These are phyloP conservation scores for Emericellopsis terricola DNA, from an alignment of 495 filamentous ascomycete genomes.

Conservation along the genomic window DNA sequence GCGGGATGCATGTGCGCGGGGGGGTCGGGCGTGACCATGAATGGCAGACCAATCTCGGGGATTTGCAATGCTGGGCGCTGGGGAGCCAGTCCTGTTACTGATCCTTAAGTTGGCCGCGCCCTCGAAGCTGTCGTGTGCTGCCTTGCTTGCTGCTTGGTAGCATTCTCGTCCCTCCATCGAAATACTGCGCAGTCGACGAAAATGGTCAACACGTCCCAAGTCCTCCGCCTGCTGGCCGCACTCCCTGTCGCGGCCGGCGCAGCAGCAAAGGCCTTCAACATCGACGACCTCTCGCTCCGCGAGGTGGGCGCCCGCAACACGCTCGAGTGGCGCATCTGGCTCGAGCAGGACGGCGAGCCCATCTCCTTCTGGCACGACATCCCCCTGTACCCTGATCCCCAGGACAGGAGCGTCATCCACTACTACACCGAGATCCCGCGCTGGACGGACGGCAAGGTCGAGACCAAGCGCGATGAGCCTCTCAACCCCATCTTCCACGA, in stretches of 20 bases:
- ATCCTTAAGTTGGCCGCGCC: no score
- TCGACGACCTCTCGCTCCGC: background rate
- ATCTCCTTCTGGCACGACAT: conserved; percentile 15
- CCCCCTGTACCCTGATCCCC: conserved; percentile 8
- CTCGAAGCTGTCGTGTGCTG: no score
- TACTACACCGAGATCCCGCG: background rate
- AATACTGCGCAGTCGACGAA: no score
- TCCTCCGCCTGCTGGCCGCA: background rate
- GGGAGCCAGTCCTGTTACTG: no score
- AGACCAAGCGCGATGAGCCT: conserved; percentile 1
- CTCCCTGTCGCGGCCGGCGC: background rate
- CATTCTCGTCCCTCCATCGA: no score
- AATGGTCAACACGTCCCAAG: no score
- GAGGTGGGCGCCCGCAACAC: conserved; percentile 2
- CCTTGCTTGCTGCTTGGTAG: no score
- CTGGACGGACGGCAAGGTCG: conserved; percentile 4
- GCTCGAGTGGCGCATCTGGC: conserved; percentile 9
- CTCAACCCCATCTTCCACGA: conserved; percentile 4
- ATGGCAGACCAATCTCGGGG: no score
- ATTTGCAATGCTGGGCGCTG: no score
- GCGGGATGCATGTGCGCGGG: no score
- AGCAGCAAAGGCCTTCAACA: background rate
- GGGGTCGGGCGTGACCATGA: no score
- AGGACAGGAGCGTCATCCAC: background rate
- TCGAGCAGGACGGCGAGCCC: conserved; percentile 8